phyloP scores from a whole-genome alignment of 169 alveolate species.

The Plasmodium chabaudi region DNA sequence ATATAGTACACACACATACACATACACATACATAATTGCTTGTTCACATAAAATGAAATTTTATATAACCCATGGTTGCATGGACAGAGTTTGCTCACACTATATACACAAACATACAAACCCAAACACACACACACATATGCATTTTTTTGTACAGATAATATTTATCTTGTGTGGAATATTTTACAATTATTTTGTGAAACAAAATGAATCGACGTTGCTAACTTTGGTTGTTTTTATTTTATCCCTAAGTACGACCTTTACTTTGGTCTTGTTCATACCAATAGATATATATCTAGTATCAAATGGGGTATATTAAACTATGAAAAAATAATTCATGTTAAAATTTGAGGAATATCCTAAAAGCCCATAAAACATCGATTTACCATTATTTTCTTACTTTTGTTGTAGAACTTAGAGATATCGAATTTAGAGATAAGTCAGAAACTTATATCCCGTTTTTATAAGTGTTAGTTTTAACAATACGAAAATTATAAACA shows the following conservation, averaged over 20 bases:
- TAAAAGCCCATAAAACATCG: not conserved
- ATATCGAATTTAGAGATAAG: constrained; percentile 61
- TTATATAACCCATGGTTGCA: too few species aligned
- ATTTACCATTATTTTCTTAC: not conserved
- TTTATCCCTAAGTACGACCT: constrained; percentile 54
- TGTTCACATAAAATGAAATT: not conserved
- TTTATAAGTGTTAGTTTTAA: constrained; percentile 54
- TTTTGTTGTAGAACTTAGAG: constrained; percentile 42
- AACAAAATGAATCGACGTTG: constrained; percentile 45
- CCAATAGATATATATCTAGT: constrained; percentile 66
- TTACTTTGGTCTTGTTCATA: constrained; percentile 53
- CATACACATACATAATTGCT: not conserved
- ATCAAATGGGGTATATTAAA: constrained; percentile 62
- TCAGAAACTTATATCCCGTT: constrained; percentile 44
- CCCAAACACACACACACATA: not conserved
- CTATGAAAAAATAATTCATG: constrained; percentile 1
- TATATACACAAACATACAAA: too few species aligned
- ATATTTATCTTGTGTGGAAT: constrained; percentile 56
- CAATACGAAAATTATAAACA: not conserved
- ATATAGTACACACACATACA: not conserved
- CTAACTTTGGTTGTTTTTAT: constrained; percentile 51
- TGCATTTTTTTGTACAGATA: constrained; percentile 32
- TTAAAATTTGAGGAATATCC: not conserved
- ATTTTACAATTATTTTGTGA: constrained; percentile 62
- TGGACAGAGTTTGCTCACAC: too few species aligned